Conservation (phyloP, 1,139 yeast species). For the Suhomyces bolitotheri region DNA sequence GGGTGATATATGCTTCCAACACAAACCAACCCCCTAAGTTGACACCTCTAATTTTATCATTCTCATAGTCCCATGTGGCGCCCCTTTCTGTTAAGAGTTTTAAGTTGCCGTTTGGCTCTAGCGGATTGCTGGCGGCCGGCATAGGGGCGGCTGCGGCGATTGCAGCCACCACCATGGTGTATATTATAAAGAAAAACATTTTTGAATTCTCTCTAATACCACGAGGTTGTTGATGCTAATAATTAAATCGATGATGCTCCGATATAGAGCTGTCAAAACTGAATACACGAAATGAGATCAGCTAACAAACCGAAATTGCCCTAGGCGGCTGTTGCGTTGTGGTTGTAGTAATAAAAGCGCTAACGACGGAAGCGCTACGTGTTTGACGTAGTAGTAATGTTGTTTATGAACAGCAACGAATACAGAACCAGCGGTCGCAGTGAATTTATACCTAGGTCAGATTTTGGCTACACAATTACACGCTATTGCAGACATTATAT, state of each 20-base stretch:
- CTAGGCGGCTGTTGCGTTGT: too few species aligned
- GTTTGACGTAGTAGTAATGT: too few species aligned
- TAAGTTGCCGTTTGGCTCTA: conserved; percentile 11
- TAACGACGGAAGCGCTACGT: too few species aligned
- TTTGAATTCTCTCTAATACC: too few species aligned
- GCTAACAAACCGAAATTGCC: too few species aligned
- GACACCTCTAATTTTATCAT: conserved; percentile 67
- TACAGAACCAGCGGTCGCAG: too few species aligned
- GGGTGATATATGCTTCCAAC: conserved; percentile 80
- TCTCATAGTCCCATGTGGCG: conserved; percentile 46
- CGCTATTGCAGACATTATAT: neutral
- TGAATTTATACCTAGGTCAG: neutral
- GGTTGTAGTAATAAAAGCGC: neutral
- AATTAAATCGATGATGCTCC: too few species aligned
- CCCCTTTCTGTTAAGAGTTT: conserved; percentile 17
- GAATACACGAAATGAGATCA: too few species aligned
- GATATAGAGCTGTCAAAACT: too few species aligned
- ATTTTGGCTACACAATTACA: neutral
- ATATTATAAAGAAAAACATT: conserved; percentile 8
- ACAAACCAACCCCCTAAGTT: conserved; percentile 94
- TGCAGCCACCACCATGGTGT: conserved; percentile 4
- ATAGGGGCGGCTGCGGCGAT: conserved; percentile 11
- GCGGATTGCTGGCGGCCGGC: conserved; percentile 12
- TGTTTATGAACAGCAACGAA: too few species aligned
- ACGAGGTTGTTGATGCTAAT: too few species aligned